Base-by-base conservation (phyloP, 345 rosid species). In the Eutrema japonicum region DNA sequence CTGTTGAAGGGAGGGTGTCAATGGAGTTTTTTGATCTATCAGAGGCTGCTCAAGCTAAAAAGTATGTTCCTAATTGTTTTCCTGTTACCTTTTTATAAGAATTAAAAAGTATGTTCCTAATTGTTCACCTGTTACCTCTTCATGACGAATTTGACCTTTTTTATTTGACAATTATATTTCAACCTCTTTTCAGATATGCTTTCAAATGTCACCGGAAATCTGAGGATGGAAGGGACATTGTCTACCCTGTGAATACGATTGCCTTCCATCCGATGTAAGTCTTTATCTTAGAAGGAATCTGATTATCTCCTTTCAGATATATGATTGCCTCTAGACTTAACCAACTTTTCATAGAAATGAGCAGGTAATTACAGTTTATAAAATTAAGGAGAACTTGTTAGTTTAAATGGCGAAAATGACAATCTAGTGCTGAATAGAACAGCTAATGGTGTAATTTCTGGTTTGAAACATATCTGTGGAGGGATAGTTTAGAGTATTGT, bases 231-330 rank as follows among this genome's bases (percentile, higher is more conserved):
- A 84, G 85, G 75, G 98, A 91, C 83, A 87, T 91, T 59, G 97
- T 91, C 62, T 87, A 93, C 83, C 97, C 98, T 52, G 98, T 91
- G 58, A 93, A 93, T 77, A 95, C 97, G 49, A 88, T 94, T 61
- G 98, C 97, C 26, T 91, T 91, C 84, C 98, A 94, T 56, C 98
- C 98, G 29, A 87, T 94, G 98, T 94, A 82, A 88, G 96, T 82
- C 61, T 70, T 61, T 38, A 55, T 56, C 26, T 46, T 46, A 26
- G 16, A 4, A 43, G 56, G 14, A 37, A 54, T 16, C 49, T 16
- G 50, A 47, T 37, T 45, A 10, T 73, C 40, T 29, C 45, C 68
- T 61, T 18, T 32, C 10, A 40, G 41, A 29, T 27, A 29, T 14
- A 10, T 42, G 40, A 43, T 40, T 72, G 27, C 30, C 16, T 52